Evolutionary conservation across 192 early-diverging fungal genomes (phyloP).

Genomic region (Linnemannia elongata): DNA sequence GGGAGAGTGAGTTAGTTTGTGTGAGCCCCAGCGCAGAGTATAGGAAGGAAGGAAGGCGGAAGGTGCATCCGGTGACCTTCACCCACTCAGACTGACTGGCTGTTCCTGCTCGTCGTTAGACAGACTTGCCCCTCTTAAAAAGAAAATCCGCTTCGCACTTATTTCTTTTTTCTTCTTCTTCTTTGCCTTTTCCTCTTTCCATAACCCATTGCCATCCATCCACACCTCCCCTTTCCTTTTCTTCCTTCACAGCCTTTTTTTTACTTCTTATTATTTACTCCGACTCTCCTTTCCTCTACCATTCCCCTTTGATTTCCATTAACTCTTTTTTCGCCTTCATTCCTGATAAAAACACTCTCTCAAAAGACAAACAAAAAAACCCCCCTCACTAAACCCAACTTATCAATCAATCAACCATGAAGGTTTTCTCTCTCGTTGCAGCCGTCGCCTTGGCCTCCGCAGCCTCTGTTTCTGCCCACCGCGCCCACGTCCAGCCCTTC

Average conservation of each 20-base stretch:
- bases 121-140: neutral
- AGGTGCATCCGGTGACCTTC: neutral
- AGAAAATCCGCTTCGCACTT: neutral
- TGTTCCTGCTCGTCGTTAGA: too few relatives aligned
- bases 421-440: conserved; percentile 41
- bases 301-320: neutral
- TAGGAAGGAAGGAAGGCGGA: neutral
- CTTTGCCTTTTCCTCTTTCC: neutral
- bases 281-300: neutral
- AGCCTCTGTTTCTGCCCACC: conserved; percentile 30
- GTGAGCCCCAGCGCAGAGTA: neutral
- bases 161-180: neutral
- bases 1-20: neutral
- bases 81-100: neutral
- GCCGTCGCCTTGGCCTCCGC: conserved; percentile 42
- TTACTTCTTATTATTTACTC: neutral
- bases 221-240: neutral
- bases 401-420: conserved; percentile 17
- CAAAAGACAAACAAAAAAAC: conserved; percentile 16
- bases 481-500: conserved; percentile 46
- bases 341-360: conserved; percentile 1
- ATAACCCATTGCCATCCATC: too few relatives aligned
- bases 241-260: neutral
- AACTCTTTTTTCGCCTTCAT: neutral
- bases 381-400: too few relatives aligned